These are phyloP conservation scores for Leptodontidium sp. DNA, from an alignment of 2,329 filamentous ascomycete genomes.

Conservation along the genomic window DNA sequence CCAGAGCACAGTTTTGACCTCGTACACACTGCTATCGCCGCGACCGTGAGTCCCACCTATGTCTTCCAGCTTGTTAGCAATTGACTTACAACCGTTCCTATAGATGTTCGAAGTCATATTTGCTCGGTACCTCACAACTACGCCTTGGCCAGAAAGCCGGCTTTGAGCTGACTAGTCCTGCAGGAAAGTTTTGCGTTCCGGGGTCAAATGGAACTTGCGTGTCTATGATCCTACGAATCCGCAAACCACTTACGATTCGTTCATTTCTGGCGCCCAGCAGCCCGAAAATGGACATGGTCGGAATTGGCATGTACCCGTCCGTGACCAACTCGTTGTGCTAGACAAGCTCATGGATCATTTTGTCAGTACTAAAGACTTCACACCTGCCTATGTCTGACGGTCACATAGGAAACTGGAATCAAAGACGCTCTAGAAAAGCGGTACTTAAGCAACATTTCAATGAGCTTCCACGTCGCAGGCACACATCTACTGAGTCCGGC, in stretches of 20 bases:
- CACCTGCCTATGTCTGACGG: background rate
- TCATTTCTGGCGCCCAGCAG: constrained; percentile 2
- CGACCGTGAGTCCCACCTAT: background rate
- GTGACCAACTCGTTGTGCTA: background rate
- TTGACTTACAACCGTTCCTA: background rate
- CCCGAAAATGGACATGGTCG: background rate
- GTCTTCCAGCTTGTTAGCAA: too few relatives aligned
- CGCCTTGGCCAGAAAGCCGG: background rate
- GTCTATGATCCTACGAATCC: constrained; percentile 13
- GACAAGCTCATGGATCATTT: constrained; percentile 13
- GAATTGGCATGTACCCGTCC: constrained; percentile 15
- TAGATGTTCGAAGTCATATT: constrained; percentile 10
- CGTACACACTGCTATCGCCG: constrained; percentile 7
- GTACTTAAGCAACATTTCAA: constrained; percentile 9
- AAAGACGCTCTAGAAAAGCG: constrained; percentile 15
- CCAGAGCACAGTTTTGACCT: constrained; percentile 4
- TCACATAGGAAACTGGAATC: constrained; percentile 9
- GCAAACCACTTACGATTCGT: constrained; percentile 13
- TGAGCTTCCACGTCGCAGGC: constrained; percentile 12
- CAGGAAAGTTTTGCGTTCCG: constrained; percentile 12
- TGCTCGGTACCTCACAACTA: background rate
- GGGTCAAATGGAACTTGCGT: constrained; percentile 7
- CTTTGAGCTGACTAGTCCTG: background rate
- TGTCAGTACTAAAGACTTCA: background rate
- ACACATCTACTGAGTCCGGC: background rate